Conservation (phyloP, 345 rosid genomes). For the Sonneratia caseolaris region DNA sequence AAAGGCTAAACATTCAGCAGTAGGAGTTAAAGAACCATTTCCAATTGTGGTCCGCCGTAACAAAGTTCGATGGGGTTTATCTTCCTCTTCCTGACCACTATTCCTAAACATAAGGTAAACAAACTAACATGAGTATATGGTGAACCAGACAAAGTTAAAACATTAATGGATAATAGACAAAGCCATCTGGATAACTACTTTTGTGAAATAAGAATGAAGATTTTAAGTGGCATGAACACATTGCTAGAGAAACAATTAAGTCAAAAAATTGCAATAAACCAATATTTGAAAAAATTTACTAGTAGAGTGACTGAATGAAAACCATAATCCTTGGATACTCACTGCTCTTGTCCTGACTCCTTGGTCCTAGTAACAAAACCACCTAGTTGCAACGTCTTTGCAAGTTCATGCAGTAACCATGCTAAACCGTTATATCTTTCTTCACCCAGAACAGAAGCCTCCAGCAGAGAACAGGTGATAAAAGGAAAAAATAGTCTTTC, state of each 20-base stretch:
- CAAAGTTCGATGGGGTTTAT: slow-evolving; percentile 43
- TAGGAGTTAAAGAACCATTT: slow-evolving; percentile 41
- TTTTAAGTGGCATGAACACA: not conserved
- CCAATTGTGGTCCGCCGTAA: slow-evolving; percentile 87
- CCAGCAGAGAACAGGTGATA: not conserved
- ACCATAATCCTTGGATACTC: not conserved
- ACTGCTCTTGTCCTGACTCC: not conserved
- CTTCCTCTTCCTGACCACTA: slow-evolving; percentile 87
- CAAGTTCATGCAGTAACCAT: not conserved
- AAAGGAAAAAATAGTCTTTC: not conserved
- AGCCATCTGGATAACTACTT: not conserved
- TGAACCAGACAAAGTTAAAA: not conserved
- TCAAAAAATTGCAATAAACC: not conserved
- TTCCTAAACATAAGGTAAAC: slow-evolving; percentile 32
- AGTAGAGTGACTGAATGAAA: not conserved
- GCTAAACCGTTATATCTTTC: not conserved
- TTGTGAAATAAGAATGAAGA: not conserved
- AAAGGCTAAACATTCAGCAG: not conserved
- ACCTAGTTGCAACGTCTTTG: not conserved
- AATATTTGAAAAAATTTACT: not conserved
- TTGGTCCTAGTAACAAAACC: not conserved
- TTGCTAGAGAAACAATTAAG: not conserved
- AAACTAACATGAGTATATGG: no score
- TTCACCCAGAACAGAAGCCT: not conserved
- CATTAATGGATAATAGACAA: not conserved